Evolutionary conservation across 2,329 filamentous ascomycete genomes (phyloP), one percentile per base, ranked within the genome.

Genomic region (Plectosphaerella sp.): DNA sequence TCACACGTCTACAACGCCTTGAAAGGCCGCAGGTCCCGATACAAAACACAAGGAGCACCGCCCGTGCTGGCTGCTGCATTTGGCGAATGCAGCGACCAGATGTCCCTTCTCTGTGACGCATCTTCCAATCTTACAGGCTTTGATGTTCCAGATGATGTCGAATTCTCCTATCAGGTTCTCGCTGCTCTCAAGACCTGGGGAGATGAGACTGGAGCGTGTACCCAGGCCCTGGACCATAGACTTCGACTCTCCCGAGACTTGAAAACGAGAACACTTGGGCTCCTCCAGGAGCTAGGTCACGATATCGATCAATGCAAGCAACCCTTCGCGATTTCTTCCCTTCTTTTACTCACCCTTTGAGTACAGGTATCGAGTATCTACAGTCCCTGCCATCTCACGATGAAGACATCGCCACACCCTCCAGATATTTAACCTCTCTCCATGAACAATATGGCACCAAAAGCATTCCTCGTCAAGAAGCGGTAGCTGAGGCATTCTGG

Each of bases 141-240:
- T 7, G 50, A 52, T 14, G 35, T 37, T n/a, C 37, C 12, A 41
- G 37, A 41, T 16, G 12, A 16, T 7, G 25, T 39, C 41, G 41
- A 49, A 2, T 18, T 36, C 2, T 16, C 47, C 2, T 37, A 20
- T 15, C 37, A 52, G 18, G 25, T 45, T 2, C 33, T 25, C 5
- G n/a, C 50, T 12, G 25, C 33, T 3, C 36, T 52, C 24, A 45
- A 22, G 24, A 28, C 37, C 5, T 52, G 50, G 50, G 50, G 50
- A 22, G 16, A 48, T 7, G 46, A 52, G 11, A 49, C 48, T 11
- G 50, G 50, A 9, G 50, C 50, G 3, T 52, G 35, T n/a, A 28
- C 4, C 10, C 24, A 45, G 11, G n/a, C 10, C 16, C 15, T 52
- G 46, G 50, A 52, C 5, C 50, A 46, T 18, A 49, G 35, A 7